Evolutionary conservation across 2,329 filamentous ascomycete genomes (phyloP).

Genomic region (Exophiala oligosperma): DNA sequence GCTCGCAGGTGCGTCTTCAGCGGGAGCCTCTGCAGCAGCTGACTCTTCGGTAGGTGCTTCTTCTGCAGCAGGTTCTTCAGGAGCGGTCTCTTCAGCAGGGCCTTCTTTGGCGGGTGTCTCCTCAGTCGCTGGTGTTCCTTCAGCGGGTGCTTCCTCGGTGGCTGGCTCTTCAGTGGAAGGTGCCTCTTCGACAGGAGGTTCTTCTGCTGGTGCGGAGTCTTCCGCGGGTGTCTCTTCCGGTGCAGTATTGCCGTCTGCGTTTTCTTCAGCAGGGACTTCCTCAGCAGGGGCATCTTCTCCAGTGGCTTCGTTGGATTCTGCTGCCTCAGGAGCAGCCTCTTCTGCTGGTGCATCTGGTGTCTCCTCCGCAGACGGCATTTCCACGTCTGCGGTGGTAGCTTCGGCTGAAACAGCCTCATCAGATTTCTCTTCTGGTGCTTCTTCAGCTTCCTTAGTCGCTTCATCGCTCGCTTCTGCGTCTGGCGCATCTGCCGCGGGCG

Average conservation of each 20-base stretch:
- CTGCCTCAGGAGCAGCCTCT: background rate
- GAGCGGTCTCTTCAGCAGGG: constrained; percentile 16
- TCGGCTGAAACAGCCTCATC: background rate
- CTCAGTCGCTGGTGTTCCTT: constrained; percentile 3
- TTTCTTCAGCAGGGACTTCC: background rate
- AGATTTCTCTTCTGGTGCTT: background rate
- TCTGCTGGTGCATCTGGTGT: background rate
- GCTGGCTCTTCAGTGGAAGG: constrained; percentile 17
- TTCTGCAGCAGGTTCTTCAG: constrained; percentile 16
- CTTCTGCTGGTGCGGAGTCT: constrained; percentile 1
- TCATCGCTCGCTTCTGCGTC: background rate
- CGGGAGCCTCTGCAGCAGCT: constrained; percentile 10
- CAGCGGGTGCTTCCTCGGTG: constrained; percentile 7
- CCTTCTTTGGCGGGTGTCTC: constrained; percentile 10
- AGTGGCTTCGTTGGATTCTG: background rate
- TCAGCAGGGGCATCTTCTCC: background rate
- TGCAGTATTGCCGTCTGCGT: background rate
- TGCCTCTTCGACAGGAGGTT: constrained; percentile 12
- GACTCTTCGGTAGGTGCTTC: constrained; percentile 13
- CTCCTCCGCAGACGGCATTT: background rate
- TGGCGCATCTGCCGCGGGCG: background rate
- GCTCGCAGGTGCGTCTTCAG: constrained; percentile 7
- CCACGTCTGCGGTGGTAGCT: background rate
- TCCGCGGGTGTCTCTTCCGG: constrained; percentile 1
- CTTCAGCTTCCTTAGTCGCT: background rate